A percentile compares a stretch with the other conserved stretches of the same genome.
Evolutionary conservation across 345 rosid genomes (phyloP).

Genomic region (Syzygium aromaticum): DNA sequence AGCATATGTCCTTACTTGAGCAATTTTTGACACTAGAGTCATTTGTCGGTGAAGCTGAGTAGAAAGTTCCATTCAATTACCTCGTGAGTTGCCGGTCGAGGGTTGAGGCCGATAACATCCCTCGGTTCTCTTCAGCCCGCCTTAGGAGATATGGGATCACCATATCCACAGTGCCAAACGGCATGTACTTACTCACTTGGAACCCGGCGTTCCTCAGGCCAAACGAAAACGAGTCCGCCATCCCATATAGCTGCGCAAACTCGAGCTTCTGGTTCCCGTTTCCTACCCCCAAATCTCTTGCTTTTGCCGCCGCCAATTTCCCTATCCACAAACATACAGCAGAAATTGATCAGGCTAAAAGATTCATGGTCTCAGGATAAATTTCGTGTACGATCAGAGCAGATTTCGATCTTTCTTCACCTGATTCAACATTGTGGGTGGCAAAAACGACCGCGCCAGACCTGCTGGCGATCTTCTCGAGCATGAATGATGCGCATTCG

Average conservation of each 20-base stretch:
- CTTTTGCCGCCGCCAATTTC: conserved; percentile 49
- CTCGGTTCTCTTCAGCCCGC: conserved; percentile 92
- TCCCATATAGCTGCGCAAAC: conserved; percentile 88
- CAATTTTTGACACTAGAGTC: background rate
- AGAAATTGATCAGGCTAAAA: too few species aligned
- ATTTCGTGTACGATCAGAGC: background rate
- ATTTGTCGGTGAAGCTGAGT: too few species aligned
- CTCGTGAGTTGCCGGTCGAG: conserved; percentile 67
- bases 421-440: conserved; percentile 86
- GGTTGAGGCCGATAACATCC: conserved; percentile 52
- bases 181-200: conserved; percentile 84
- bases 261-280: conserved; percentile 43
- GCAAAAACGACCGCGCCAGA: conserved; percentile 69
- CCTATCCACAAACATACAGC: conserved; percentile 21
- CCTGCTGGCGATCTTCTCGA: conserved; percentile 48
- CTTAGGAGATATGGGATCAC: conserved; percentile 79
- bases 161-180: conserved; percentile 60
- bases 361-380: background rate
- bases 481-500: conserved; percentile 61
- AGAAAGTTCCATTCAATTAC: conserved; percentile 9
- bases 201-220: conserved; percentile 79
- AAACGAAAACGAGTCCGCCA: conserved; percentile 76
- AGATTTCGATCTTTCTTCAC: conserved; percentile 8
- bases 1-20: too few species aligned
- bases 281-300: conserved; percentile 53